Evolutionary conservation across 2,329 filamentous ascomycete genomes (phyloP).

Genomic region (Talaromyces sp.): DNA sequence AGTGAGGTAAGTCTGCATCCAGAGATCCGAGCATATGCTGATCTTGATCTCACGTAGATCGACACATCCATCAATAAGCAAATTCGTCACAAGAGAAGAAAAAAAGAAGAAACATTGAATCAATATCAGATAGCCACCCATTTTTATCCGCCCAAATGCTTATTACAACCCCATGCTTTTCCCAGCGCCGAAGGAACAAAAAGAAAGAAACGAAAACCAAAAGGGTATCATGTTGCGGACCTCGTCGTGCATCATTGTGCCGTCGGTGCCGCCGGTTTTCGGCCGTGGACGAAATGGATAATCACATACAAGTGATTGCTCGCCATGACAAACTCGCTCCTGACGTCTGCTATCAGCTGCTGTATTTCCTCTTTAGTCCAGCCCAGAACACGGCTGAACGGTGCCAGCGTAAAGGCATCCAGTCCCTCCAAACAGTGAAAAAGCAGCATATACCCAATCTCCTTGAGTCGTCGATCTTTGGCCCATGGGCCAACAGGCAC

Average conservation of each 20-base stretch:
- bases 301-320: slow-evolving; percentile 16
- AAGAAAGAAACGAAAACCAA: background rate
- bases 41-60: background rate
- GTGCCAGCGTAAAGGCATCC: slow-evolving; percentile 17
- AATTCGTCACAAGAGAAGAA: background rate
- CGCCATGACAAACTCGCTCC: slow-evolving; percentile 15
- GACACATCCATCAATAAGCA: background rate
- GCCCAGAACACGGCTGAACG: slow-evolving; percentile 17
- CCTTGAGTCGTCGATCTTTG: slow-evolving; percentile 19
- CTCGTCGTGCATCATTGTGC: background rate
- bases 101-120: background rate
- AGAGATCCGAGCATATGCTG: background rate
- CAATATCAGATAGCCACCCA: background rate
- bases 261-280: slow-evolving; percentile 11
- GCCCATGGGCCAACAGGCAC: slow-evolving; percentile 21
- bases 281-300: slow-evolving; percentile 17
- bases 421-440: slow-evolving; percentile 15
- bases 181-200: background rate
- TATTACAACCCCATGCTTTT: background rate
- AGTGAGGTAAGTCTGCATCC: background rate
- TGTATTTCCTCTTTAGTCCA: slow-evolving; percentile 20
- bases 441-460: slow-evolving; percentile 14
- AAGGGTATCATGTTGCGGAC: background rate
- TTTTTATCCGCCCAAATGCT: background rate
- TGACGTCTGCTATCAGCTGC: slow-evolving; percentile 15